Percentiles rank a stretch among this genome's conserved stretches.
Conservation (phyloP, 768 basidiomycete genomes). For the Kwoniella dendrophila region DNA sequence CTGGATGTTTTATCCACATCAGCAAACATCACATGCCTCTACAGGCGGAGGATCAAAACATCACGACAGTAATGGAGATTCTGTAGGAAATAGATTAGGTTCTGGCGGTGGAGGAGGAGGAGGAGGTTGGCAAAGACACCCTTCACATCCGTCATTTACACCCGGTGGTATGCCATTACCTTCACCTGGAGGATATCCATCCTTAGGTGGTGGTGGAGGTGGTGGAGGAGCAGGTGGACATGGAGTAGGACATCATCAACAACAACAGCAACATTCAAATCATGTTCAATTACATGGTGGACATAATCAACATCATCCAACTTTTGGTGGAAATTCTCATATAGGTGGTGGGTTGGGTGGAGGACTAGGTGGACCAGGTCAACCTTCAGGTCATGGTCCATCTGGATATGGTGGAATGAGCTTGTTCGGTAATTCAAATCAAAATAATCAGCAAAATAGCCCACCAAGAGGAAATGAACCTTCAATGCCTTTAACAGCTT, state of each 20-base stretch:
- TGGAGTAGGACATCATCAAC: too few relatives aligned
- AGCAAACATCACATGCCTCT: slow-evolving; percentile 24
- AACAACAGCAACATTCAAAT: slow-evolving; percentile 20
- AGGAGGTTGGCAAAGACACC: slow-evolving; percentile 28
- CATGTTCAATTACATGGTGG: slow-evolving; percentile 30
- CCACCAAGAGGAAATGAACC: slow-evolving; percentile 42
- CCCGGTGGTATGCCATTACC: slow-evolving; percentile 29
- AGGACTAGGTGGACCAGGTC: slow-evolving; percentile 10
- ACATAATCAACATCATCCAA: slow-evolving; percentile 35
- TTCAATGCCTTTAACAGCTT: slow-evolving; percentile 63
- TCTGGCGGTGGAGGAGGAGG: slow-evolving; percentile 26
- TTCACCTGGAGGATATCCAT: slow-evolving; percentile 25
- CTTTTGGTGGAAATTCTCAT: slow-evolving; percentile 21
- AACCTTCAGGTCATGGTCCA: slow-evolving; percentile 16
- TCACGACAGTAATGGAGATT: slow-evolving; percentile 35
- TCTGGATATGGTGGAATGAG: slow-evolving; percentile 35
- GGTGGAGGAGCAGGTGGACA: slow-evolving; percentile 25
- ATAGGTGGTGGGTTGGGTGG: slow-evolving; percentile 9
- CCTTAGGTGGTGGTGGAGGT: slow-evolving; percentile 24
- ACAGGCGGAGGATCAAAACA: slow-evolving; percentile 32
- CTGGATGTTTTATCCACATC: slow-evolving; percentile 42
- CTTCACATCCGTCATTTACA: slow-evolving; percentile 26
- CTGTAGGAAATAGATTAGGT: slow-evolving; percentile 15
- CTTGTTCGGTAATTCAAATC: slow-evolving; percentile 23
- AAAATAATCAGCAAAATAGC: slow-evolving; percentile 29